Evolutionary conservation across 2,329 filamentous ascomycete species (phyloP), one percentile per base, ranked within the genome.

Genomic region (Fusarium mexicanum): DNA sequence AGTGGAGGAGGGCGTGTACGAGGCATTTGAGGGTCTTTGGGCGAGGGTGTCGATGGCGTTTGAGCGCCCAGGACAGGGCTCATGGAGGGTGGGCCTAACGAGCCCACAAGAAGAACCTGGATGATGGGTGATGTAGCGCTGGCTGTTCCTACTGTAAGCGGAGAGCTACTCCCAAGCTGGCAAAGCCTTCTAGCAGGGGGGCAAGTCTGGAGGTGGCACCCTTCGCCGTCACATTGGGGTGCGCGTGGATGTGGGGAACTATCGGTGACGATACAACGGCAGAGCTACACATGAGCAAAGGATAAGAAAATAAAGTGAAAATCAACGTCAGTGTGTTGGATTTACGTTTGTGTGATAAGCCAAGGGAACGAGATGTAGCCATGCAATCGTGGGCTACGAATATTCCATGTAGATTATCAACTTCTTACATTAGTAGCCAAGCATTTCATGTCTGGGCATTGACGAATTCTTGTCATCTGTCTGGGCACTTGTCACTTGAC

Each of bases 121-220:
- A 75, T 75, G 73, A 68, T 73, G 66, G 74, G 71, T 61, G 46
- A 54, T 51, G 54, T 48, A 74, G 72, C 63, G 72, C 47, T 53
- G 43, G 44, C 61, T 55, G 31, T 43, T 64, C 38, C 51, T 46
- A 40, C 58, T 33, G 12, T n/a, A 59, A 60, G 67, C 60, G 61
- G 72, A 64, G 64, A 67, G 59, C 62, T 73, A 69, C 67, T 60
- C 64, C 72, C 59, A 62, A 71, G 61, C 50, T 33, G 67, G 73
- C 57, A 75, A 76, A 38, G 67, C 40, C 31, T 18, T 37, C 35
- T 50, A 41, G 50, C 43, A 64, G 64, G 72, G 72, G 69, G 62
- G 50, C 38, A 60, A 71, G 72, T 77, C 75, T 72, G 67, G 75
- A 77, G 75, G 73, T 74, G 74, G 70, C 70, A 67, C 63, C 63